Evolutionary conservation across 2,329 filamentous ascomycete genomes (phyloP), one percentile per base, ranked within the genome.

Genomic region (Cordyceps fumosorosea): DNA sequence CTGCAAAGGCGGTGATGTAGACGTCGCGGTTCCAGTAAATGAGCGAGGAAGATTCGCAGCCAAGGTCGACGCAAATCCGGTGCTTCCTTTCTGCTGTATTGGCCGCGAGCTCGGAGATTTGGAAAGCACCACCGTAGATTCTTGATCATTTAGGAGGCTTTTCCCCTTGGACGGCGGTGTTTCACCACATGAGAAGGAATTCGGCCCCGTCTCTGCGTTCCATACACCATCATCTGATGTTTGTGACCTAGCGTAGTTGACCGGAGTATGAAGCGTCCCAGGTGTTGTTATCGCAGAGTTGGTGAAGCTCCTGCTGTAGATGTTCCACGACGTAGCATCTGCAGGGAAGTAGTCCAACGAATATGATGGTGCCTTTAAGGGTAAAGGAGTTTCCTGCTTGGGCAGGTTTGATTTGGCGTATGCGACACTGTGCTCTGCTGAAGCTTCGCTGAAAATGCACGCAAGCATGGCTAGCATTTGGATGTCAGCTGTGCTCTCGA

Each of bases 391-490:
- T 66, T 87, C 83, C 6, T 84, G 80, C 61, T 85, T 81, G 0
- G 81, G 78, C 57, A 86, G 75, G 62, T 79, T 79, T 1, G 81
- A 80, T 65, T 84, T 84, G 18, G 80, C 79, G 66, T 86, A 85
- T 4, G 84, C 81, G 26, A 84, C 77, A 55, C 79, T 78, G 63
- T 85, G 80, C 50, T 83, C 77, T 0, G 81, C 76, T 14, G 80
- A 78, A 0, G 85, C 80, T 56, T 89, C 85, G 66, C 82, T 84
- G 69, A 89, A 89, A 62, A 89, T 82, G 70, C 87, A 89, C 1
- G 86, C 87, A 32, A 89, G 77, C 85, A 89, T 89, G 10, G 86
- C 87, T 59, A 89, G 70, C 87, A 89, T 89, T 71, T 89, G 87
- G 14, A 88, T 75, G 64, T 89, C 86, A 6, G 81, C 84, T 34